phyloP scores from a whole-genome alignment of 257 asterid genomes.

The Rhazya stricta region DNA sequence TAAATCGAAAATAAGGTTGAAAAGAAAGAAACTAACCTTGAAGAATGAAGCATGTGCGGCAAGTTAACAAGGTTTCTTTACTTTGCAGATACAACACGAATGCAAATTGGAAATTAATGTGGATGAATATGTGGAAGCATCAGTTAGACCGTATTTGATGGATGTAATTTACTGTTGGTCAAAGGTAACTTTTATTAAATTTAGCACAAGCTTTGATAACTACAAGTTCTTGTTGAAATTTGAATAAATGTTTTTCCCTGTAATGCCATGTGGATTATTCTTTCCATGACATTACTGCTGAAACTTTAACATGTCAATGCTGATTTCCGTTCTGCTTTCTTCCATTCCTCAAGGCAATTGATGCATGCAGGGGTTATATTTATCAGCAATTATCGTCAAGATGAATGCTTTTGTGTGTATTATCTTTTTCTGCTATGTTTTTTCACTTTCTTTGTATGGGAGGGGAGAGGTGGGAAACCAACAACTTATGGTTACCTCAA shows the following conservation, averaged over 20 bases:
- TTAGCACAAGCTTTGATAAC: background rate
- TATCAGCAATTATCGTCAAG: background rate
- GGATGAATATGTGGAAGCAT: slow-evolving; percentile 95
- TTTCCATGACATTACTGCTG: background rate
- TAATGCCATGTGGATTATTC: background rate
- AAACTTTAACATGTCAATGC: background rate
- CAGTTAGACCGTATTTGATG: slow-evolving; percentile 85
- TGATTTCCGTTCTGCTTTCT: background rate
- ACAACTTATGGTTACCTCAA: background rate
- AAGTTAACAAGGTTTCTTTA: background rate
- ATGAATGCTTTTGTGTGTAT: background rate
- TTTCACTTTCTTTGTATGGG: background rate
- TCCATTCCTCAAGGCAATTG: background rate
- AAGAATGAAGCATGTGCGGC: background rate
- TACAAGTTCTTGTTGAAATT: background rate
- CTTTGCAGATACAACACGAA: slow-evolving; percentile 85
- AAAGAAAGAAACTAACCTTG: background rate
- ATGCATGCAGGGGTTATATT: background rate
- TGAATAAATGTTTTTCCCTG: background rate
- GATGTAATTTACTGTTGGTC: slow-evolving; percentile 98
- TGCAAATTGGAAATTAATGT: slow-evolving; percentile 88
- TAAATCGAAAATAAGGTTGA: background rate
- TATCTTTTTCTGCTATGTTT: background rate
- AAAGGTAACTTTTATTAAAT: slow-evolving; percentile 48
- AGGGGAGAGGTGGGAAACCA: background rate